Base-by-base conservation (phyloP, 1,284 basidiomycete species). In the Lentinula novae-zelandiae region DNA sequence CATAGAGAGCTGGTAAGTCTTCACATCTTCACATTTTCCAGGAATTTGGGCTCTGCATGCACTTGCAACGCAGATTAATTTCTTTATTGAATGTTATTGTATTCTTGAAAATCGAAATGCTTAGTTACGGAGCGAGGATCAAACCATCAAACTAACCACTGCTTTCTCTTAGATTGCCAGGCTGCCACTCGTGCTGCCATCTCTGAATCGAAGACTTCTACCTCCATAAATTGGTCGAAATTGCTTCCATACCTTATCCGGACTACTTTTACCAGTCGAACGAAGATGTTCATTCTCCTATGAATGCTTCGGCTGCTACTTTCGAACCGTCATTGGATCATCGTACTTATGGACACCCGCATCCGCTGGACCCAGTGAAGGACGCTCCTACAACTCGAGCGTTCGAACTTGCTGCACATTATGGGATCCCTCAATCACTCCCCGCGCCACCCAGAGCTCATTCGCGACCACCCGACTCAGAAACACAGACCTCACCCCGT, bases 371-470 rank as follows among this genome's bases (percentile, higher is more conserved):
- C 69, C 56, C 68, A 52, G 44, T 80, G 75, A 77, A 68, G 69
- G 67, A 69, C 3, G 15, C 59, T 36, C 54, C 38, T 38, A 40
- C 53, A 8, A 31, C 33, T 36, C 17, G 49, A 55, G 38, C 22
- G 1, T 56, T 55, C 17, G 53, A 57, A 33, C 54, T 88, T 60
- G 84, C 86, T 69, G 77, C 85, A 66, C 87, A 89, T 65, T 83
- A 89, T 88, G 89, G 87, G 75, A 84, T 90, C 67, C 88, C 88
- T 61, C 80, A 82, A 63, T 81, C 77, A 63, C 73, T 90, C 51
- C 88, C 89, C 46, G 82, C 82, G 64, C 82, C 82, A 60, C 88
- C 89, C 7, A 51, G 31, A 34, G 31, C 57, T 62, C 78, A 78
- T 60, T 81, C 80, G 69, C 78, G 76, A 68, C 78, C 82, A 62